Evolutionary conservation across 352 stramenopile species (phyloP).

Genomic region (Globisporangium uncinulatum): DNA sequence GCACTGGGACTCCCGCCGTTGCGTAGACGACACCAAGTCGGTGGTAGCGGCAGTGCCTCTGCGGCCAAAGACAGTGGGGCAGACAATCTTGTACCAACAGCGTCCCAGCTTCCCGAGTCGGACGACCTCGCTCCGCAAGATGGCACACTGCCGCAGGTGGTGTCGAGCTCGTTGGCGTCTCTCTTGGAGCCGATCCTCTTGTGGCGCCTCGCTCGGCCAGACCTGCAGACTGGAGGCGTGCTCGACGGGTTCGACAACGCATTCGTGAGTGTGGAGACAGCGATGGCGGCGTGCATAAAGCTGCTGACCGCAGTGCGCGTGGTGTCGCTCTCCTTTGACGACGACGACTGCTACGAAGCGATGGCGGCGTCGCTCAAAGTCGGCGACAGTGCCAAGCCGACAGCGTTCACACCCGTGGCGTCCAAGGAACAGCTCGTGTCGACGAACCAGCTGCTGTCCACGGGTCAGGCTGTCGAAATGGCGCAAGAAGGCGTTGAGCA

Average conservation of each 20-base stretch:
- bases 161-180: slow-evolving; percentile 15
- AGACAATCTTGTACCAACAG: slow-evolving; percentile 11
- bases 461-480: slow-evolving; percentile 3
- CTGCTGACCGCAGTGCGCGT: slow-evolving; percentile 38
- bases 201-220: slow-evolving; percentile 55
- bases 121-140: slow-evolving; percentile 2
- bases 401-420: slow-evolving; percentile 1
- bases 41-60: neutral
- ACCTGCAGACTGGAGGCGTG: slow-evolving; percentile 60
- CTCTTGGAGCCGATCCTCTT: slow-evolving; percentile 54
- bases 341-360: slow-evolving; percentile 69
- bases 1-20: slow-evolving; percentile 19
- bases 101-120: slow-evolving; percentile 16
- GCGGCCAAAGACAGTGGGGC: neutral
- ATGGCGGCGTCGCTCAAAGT: slow-evolving; percentile 19
- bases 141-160: neutral
- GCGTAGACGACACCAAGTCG: neutral
- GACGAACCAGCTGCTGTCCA: slow-evolving; percentile 3
- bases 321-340: slow-evolving; percentile 55
- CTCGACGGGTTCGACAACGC: slow-evolving; percentile 72
- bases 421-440: slow-evolving; percentile 3
- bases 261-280: slow-evolving; percentile 35
- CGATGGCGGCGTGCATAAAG: slow-evolving; percentile 30
- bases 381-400: slow-evolving; percentile 8
- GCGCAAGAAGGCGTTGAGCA: slow-evolving; percentile 7